These are phyloP conservation scores for Cadophora sp. DNA, from an alignment of 2,329 filamentous ascomycete species.

Conservation along the genomic window DNA sequence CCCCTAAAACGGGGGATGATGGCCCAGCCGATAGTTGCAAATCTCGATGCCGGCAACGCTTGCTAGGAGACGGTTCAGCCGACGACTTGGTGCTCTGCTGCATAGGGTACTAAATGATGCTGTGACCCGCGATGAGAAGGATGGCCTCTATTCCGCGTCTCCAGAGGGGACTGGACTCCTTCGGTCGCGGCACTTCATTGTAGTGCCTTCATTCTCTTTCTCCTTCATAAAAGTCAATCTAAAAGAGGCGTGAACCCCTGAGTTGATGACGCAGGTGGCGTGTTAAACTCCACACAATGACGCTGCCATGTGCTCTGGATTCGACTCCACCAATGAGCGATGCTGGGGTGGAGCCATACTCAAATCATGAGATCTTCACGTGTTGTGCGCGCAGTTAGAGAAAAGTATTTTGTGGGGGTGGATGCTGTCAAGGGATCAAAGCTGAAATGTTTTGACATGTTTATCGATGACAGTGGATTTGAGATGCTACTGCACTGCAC, in stretches of 20 bases:
- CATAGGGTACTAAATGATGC: background rate
- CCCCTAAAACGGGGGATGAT: slow-evolving; percentile 8
- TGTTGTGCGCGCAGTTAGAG: background rate
- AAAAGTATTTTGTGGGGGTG: background rate
- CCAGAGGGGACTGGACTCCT: background rate
- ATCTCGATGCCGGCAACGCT: background rate
- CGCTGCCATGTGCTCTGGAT: slow-evolving; percentile 7
- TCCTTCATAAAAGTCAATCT: slow-evolving; percentile 7
- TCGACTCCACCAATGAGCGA: slow-evolving; percentile 1
- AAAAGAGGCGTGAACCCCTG: slow-evolving; percentile 14
- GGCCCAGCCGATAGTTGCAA: background rate
- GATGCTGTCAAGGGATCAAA: background rate
- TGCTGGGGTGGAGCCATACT: background rate
- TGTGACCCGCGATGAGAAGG: background rate
- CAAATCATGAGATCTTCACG: background rate
- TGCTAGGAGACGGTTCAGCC: slow-evolving; percentile 5
- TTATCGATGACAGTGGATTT: background rate
- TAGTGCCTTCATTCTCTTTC: background rate
- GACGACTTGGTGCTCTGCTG: background rate
- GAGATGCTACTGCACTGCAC: no score
- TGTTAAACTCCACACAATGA: background rate
- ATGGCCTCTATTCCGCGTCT: background rate
- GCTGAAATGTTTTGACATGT: background rate
- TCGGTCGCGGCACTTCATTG: background rate
- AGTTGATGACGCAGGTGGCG: slow-evolving; percentile 15